These are phyloP conservation scores for Lipomyces starkeyi DNA, from an alignment of 805 yeast genomes.

Conservation along the genomic window DNA sequence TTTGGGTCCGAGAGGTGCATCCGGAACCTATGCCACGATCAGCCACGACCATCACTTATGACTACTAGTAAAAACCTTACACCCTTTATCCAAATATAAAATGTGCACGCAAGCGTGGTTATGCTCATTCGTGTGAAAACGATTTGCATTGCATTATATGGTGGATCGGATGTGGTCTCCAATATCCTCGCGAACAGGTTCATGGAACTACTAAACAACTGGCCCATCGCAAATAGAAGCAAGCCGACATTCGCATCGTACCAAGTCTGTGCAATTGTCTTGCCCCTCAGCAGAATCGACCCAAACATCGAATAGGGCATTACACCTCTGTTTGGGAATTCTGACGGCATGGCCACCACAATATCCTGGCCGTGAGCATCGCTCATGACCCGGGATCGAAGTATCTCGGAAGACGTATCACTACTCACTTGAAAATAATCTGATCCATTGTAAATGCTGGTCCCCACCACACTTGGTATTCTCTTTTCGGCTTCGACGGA, in stretches of 20 bases:
- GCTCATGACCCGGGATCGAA: constrained; percentile 2
- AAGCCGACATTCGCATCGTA: constrained; percentile 57
- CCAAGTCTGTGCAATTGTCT: constrained; percentile 16
- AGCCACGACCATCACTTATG: background rate
- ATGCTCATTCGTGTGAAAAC: constrained; percentile 76
- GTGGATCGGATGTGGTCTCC: constrained; percentile 67
- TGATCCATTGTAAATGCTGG: background rate
- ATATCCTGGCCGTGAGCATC: constrained; percentile 4
- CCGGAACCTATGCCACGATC: constrained; percentile 49
- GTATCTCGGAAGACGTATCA: constrained; percentile 9
- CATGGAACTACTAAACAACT: constrained; percentile 79
- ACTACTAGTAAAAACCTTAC: constrained; percentile 3
- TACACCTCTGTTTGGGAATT: background rate
- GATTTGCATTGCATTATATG: constrained; percentile 80
- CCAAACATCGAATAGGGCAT: background rate
- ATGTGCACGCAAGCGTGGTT: constrained; percentile 64
- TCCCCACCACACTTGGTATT: background rate
- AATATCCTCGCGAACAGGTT: constrained; percentile 74
- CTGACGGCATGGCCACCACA: background rate
- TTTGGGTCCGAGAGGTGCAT: constrained; percentile 74
- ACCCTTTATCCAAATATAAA: constrained; percentile 58
- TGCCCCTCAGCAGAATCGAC: background rate
- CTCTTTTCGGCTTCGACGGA: background rate
- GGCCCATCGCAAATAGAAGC: constrained; percentile 62
- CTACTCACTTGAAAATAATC: constrained; percentile 12